Percentiles rank a stretch among this genome's conserved stretches.
Conservation (phyloP, 371 early-diverging fungal species). For the Mortierella sp. region DNA sequence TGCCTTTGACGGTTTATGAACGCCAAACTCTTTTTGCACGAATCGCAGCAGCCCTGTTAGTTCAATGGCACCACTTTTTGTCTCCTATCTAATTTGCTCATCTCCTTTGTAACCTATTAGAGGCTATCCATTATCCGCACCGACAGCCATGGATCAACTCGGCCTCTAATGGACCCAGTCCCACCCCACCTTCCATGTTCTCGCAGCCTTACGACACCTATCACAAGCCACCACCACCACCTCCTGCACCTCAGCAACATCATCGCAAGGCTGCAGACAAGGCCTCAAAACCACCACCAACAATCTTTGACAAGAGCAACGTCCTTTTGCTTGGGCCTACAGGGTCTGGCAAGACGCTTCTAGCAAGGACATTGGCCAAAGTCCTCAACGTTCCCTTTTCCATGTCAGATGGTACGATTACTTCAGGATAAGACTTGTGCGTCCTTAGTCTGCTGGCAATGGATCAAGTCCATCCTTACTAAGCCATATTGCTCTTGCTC, state of each 20-base stretch:
- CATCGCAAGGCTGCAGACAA: slow-evolving; percentile 15
- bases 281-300: slow-evolving; percentile 27
- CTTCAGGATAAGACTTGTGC: too few relatives aligned
- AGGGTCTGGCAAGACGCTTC: slow-evolving; percentile 87
- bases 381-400: slow-evolving; percentile 92
- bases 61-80: background rate
- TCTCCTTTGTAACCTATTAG: slow-evolving; percentile 16
- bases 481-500: too few relatives aligned
- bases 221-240: slow-evolving; percentile 32
- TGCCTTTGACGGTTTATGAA: background rate
- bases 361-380: slow-evolving; percentile 89
- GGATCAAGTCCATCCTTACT: background rate
- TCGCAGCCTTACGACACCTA: slow-evolving; percentile 56
- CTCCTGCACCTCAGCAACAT: slow-evolving; percentile 27
- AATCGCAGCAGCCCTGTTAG: background rate
- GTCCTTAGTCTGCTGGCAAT: background rate
- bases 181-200: slow-evolving; percentile 49
- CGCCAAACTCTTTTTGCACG: slow-evolving; percentile 7
- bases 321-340: slow-evolving; percentile 90
- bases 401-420: slow-evolving; percentile 81
- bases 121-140: slow-evolving; percentile 53
- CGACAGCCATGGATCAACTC: slow-evolving; percentile 58
- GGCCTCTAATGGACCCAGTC: slow-evolving; percentile 37
- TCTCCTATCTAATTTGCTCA: background rate
- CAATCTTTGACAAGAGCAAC: slow-evolving; percentile 90